Percentiles rank a stretch among this genome's conserved stretches.
phyloP scores from a whole-genome alignment of 1,284 basidiomycete species.

The Austroboletus rostrupii region DNA sequence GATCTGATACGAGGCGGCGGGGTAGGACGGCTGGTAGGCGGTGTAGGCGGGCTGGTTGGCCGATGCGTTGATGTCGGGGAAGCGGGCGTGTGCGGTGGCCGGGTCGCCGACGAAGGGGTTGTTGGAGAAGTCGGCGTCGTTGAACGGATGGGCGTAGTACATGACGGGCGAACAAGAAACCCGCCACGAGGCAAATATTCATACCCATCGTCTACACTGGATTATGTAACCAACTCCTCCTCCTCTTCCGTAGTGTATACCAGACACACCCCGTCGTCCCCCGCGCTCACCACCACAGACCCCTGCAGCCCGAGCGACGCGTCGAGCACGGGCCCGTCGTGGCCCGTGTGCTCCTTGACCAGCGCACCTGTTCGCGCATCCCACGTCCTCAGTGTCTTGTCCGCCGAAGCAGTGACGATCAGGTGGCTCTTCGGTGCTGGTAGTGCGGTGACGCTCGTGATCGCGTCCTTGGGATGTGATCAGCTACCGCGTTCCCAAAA shows the following conservation, averaged over 20 bases:
- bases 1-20: too few relatives aligned
- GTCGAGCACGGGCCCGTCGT: constrained; percentile 76
- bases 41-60: constrained; percentile 18
- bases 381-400: constrained; percentile 87
- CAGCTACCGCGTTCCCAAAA: not conserved
- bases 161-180: constrained; percentile 24
- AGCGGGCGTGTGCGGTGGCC: constrained; percentile 43
- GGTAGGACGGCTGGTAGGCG: too few relatives aligned
- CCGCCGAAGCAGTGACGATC: constrained; percentile 81
- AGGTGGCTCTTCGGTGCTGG: constrained; percentile 72
- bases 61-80: constrained; percentile 44
- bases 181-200: too few relatives aligned
- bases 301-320: constrained; percentile 70
- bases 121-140: constrained; percentile 45
- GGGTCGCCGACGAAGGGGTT: constrained; percentile 55
- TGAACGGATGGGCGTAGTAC: constrained; percentile 41
- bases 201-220: constrained; percentile 5
- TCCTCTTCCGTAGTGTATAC: constrained; percentile 68
- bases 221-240: constrained; percentile 24
- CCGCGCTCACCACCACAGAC: constrained; percentile 73
- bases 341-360: constrained; percentile 80
- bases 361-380: constrained; percentile 84
- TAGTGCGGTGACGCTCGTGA: constrained; percentile 77
- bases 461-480: constrained; percentile 61
- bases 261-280: constrained; percentile 81